Conservation (phyloP, 2,329 filamentous ascomycete genomes). For the Phaeophleospora eucalypticola region DNA sequence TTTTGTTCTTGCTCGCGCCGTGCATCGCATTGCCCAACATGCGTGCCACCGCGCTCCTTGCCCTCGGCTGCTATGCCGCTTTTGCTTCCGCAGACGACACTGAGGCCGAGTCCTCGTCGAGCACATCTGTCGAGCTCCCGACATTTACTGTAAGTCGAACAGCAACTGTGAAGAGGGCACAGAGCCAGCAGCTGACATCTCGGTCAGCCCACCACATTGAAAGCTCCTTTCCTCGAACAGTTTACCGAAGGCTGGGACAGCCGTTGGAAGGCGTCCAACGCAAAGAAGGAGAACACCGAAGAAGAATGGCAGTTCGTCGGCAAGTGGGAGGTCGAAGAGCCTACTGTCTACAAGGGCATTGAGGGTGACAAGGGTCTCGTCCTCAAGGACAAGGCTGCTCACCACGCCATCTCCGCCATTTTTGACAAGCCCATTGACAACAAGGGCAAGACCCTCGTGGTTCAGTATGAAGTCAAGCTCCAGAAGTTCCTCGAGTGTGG, state of each 20-base stretch:
- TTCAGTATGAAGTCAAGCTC: constrained; percentile 99
- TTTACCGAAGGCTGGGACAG: constrained; percentile 95
- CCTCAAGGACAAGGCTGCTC: constrained; percentile 94
- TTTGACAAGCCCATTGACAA: constrained; percentile 95
- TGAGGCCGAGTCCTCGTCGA: constrained; percentile 16
- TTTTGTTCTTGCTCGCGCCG: background rate
- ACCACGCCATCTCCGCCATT: constrained; percentile 99
- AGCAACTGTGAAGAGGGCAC: background rate
- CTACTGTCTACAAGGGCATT: constrained; percentile 82
- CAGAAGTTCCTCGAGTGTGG: constrained; percentile 96
- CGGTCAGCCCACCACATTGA: constrained; percentile 74
- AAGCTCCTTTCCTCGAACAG: constrained; percentile 95
- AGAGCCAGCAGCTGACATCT: background rate
- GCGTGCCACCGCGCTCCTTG: constrained; percentile 78
- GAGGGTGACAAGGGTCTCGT: constrained; percentile 95
- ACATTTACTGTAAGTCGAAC: constrained; percentile 20
- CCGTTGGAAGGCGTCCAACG: constrained; percentile 90
- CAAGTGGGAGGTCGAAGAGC: constrained; percentile 96
- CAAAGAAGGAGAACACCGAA: constrained; percentile 91
- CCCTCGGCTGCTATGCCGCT: constrained; percentile 64
- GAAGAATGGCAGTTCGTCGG: constrained; percentile 94
- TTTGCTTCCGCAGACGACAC: constrained; percentile 61
- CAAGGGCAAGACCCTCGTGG: constrained; percentile 93
- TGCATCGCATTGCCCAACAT: constrained; percentile 50
- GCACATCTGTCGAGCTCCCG: constrained; percentile 17